Conservation (phyloP, 306 rosid genomes). For the Vigna hirtella region DNA sequence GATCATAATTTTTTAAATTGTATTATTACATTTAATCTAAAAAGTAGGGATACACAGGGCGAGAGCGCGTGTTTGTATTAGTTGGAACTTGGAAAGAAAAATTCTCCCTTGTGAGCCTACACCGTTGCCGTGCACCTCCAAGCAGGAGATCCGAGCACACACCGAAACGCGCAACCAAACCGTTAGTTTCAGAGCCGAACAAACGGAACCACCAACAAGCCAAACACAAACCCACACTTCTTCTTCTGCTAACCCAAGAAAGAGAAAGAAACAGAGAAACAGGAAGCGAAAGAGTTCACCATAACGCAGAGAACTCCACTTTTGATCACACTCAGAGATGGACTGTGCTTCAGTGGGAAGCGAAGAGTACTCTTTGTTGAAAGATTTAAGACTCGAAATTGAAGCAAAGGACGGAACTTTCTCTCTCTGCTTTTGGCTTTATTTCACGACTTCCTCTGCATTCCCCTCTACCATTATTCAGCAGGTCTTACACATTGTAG, state of each 20-base stretch:
- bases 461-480: constrained; percentile 73
- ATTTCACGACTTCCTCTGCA: constrained; percentile 61
- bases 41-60: no score
- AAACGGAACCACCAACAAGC: neutral
- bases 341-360: constrained; percentile 48
- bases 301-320: neutral
- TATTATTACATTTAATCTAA: no score
- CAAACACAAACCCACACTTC: neutral
- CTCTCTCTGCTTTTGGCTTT: constrained; percentile 85
- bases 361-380: constrained; percentile 59
- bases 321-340: constrained; percentile 46
- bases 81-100: no score
- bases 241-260: neutral
- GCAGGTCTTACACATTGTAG: constrained; percentile 54
- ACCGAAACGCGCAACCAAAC: neutral
- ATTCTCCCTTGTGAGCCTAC: neutral
- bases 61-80: no score
- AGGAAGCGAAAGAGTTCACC: neutral
- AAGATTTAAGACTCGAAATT: constrained; percentile 69
- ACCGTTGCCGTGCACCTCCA: neutral
- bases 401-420: constrained; percentile 61
- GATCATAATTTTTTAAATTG: no score
- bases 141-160: neutral
- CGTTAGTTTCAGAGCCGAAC: neutral
- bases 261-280: no score